phyloP scores from a whole-genome alignment of 805 yeast species.

The Myxozyma kluyveri region DNA sequence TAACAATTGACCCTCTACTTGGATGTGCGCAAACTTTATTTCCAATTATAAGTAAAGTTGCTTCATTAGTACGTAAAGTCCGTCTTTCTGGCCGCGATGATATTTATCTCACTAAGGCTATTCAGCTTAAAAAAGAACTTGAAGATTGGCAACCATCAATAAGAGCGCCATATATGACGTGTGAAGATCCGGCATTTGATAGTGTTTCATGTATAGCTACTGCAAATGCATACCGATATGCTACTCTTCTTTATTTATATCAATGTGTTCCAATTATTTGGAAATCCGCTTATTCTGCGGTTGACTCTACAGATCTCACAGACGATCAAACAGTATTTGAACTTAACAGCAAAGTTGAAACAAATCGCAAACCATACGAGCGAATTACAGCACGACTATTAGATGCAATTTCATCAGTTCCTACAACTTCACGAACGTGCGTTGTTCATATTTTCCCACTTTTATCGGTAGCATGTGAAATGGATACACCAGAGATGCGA shows the following conservation, averaged over 20 bases:
- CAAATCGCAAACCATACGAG: conserved; percentile 5
- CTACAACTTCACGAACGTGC: conserved; percentile 54
- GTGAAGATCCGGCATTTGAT: conserved; percentile 52
- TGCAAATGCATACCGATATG: conserved; percentile 65
- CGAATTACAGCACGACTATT: conserved; percentile 54
- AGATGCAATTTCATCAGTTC: conserved; percentile 60
- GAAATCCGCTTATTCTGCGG: conserved; percentile 7
- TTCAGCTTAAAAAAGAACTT: conserved; percentile 51
- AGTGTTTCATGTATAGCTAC: conserved; percentile 61
- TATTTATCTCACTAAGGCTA: conserved; percentile 48
- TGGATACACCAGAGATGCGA: conserved; percentile 55
- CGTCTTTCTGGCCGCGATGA: conserved; percentile 38
- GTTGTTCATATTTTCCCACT: conserved; percentile 65
- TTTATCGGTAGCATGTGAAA: conserved; percentile 65
- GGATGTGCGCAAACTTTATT: conserved; percentile 68
- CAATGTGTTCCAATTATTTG: conserved; percentile 67
- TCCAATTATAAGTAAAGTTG: conserved; percentile 63
- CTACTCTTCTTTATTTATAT: conserved; percentile 58
- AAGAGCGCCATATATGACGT: conserved; percentile 37
- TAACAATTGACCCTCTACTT: conserved; percentile 59
- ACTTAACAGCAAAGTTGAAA: background rate
- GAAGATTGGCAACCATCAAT: conserved; percentile 57
- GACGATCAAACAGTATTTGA: background rate
- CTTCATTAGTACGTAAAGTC: conserved; percentile 52
- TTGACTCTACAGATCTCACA: conserved; percentile 1